These are phyloP conservation scores for Lasiosphaeria miniovina DNA, from an alignment of 495 filamentous ascomycete genomes.

Conservation along the genomic window DNA sequence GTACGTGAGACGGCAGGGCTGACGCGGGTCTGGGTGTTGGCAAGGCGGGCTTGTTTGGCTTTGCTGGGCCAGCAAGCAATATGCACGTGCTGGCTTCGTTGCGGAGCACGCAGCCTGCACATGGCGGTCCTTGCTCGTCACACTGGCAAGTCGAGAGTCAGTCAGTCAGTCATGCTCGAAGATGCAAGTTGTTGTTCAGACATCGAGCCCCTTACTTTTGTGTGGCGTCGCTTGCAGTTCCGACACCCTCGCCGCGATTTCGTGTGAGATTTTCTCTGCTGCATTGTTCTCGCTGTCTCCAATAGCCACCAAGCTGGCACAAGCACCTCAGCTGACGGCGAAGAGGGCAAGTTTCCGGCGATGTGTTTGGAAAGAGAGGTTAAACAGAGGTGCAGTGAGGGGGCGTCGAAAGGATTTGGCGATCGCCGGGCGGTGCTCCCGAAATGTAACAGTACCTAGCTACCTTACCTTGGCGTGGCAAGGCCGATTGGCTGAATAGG, in stretches of 20 bases:
- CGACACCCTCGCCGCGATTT: conserved; percentile 9
- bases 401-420: too few relatives aligned
- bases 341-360: too few relatives aligned
- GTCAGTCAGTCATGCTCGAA: background rate
- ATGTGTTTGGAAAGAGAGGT: too few relatives aligned
- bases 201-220: conserved; percentile 2
- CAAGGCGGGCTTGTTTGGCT: background rate
- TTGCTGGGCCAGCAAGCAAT: background rate
- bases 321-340: too few relatives aligned
- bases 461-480: too few relatives aligned
- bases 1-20: too few relatives aligned
- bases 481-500: too few relatives aligned
- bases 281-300: background rate
- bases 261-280: conserved; percentile 10
- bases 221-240: conserved; percentile 8
- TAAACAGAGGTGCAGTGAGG: too few relatives aligned
- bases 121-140: conserved; percentile 10
- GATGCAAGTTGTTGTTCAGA: background rate
- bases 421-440: too few relatives aligned
- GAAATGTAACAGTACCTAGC: too few relatives aligned
- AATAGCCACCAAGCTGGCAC: too few relatives aligned
- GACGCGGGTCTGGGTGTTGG: background rate
- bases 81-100: background rate
- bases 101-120: conserved; percentile 5
- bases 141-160: background rate